Percentiles rank a stretch among this genome's conserved stretches.
phyloP scores from a whole-genome alignment of 352 stramenopile genomes.

The Phytophthora cactorum region DNA sequence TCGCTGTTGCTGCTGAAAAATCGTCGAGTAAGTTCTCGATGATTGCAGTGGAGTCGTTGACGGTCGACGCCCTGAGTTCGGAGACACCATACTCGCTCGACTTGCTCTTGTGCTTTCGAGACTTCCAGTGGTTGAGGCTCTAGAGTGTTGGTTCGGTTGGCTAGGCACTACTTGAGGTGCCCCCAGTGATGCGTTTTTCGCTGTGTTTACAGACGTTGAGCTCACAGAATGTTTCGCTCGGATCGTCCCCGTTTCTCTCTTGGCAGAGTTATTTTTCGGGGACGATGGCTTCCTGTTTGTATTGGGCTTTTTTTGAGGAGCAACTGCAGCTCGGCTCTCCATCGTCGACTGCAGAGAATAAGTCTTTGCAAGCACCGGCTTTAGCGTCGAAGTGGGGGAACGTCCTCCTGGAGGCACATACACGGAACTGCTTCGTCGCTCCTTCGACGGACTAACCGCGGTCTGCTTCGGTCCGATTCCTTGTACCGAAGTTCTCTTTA shows the following conservation, averaged over 20 bases:
- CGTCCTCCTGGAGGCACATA: conserved; percentile 35
- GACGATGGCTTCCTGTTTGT: conserved; percentile 12
- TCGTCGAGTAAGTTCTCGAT: conserved; percentile 15
- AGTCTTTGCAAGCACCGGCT: conserved; percentile 26
- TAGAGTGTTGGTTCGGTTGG: conserved; percentile 1
- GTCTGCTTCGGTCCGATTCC: background rate
- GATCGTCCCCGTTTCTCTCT: background rate
- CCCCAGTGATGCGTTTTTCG: conserved; percentile 9
- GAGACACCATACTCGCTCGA: conserved; percentile 21
- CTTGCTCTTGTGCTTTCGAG: conserved; percentile 7
- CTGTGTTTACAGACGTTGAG: background rate
- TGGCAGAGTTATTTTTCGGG: conserved; percentile 4
- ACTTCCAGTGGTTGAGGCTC: conserved; percentile 5
- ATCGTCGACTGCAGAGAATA: conserved; percentile 52
- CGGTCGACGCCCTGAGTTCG: conserved; percentile 11
- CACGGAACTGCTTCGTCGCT: conserved; percentile 22
- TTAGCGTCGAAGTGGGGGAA: conserved; percentile 17
- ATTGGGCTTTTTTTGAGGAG: conserved; percentile 25
- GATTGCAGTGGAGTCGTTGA: conserved; percentile 17
- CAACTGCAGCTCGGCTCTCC: conserved; percentile 43
- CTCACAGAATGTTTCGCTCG: background rate
- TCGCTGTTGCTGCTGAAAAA: conserved; percentile 27
- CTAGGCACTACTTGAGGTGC: background rate
- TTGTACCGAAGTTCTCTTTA: conserved; percentile 9
- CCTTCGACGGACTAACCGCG: background rate